phyloP scores from a whole-genome alignment of 2,329 filamentous ascomycete species.

The Corynespora cassiicola region DNA sequence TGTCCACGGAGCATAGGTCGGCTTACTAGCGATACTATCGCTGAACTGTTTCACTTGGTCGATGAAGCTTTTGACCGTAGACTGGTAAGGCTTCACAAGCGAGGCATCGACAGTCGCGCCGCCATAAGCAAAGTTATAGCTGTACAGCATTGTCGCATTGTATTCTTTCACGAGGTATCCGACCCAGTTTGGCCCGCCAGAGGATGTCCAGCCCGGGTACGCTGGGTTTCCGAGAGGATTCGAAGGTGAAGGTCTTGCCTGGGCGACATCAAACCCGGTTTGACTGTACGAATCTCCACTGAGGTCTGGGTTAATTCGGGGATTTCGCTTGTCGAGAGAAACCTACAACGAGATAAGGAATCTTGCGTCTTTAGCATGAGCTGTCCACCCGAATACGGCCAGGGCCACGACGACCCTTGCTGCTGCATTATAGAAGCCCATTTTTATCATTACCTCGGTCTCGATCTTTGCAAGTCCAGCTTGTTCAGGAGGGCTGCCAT shows the following conservation, averaged over 20 bases:
- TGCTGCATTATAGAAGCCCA: neutral
- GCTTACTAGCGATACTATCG: slow-evolving; percentile 17
- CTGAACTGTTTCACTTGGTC: slow-evolving; percentile 25
- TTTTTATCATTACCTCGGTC: too few species aligned
- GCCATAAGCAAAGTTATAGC: slow-evolving; percentile 27
- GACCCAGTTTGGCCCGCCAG: slow-evolving; percentile 28
- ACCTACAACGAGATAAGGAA: slow-evolving; percentile 18
- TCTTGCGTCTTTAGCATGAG: slow-evolving; percentile 3
- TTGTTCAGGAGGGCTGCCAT: too few species aligned
- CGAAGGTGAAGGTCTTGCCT: slow-evolving; percentile 18
- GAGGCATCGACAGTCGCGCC: slow-evolving; percentile 26
- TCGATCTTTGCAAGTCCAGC: too few species aligned
- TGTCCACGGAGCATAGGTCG: slow-evolving; percentile 18
- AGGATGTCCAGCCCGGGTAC: slow-evolving; percentile 23
- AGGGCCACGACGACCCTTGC: neutral
- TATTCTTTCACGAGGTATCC: slow-evolving; percentile 22
- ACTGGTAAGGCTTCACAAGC: slow-evolving; percentile 20
- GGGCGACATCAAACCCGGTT: slow-evolving; percentile 22
- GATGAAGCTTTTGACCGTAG: slow-evolving; percentile 22
- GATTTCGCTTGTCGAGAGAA: neutral
- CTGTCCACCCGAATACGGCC: neutral
- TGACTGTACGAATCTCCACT: slow-evolving; percentile 31
- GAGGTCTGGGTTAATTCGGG: slow-evolving; percentile 1
- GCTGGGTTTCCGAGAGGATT: slow-evolving; percentile 28
- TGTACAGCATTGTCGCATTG: slow-evolving; percentile 17